phyloP scores from a whole-genome alignment of 345 rosid species.

The Brassica nigra region DNA sequence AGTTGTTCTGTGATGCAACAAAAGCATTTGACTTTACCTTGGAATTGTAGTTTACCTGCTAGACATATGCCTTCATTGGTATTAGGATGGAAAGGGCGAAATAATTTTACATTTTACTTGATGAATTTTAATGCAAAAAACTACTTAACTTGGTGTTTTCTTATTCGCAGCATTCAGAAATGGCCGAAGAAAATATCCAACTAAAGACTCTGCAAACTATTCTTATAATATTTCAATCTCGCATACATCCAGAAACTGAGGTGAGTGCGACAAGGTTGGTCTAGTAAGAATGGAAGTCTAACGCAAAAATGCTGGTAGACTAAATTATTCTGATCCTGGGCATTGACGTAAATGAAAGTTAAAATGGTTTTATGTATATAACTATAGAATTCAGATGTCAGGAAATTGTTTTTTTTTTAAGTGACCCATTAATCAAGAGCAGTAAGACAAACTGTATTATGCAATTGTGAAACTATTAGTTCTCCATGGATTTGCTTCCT shows the following conservation, averaged over 20 bases:
- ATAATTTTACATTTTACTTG: slow-evolving; percentile 3
- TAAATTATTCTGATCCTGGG: slow-evolving; percentile 22
- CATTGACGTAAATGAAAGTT: slow-evolving; percentile 9
- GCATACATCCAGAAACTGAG: slow-evolving; percentile 87
- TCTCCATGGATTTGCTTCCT: slow-evolving; percentile 12
- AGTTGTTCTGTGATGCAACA: background rate
- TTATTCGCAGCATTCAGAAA: slow-evolving; percentile 85
- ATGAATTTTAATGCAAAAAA: slow-evolving; percentile 17
- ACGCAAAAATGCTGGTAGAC: slow-evolving; percentile 6
- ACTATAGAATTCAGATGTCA: slow-evolving; percentile 16
- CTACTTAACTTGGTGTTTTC: slow-evolving; percentile 32
- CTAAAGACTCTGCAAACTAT: slow-evolving; percentile 93
- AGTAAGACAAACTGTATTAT: slow-evolving; percentile 15
- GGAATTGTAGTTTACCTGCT: background rate
- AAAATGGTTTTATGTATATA: slow-evolving; percentile 16
- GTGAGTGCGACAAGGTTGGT: slow-evolving; percentile 42
- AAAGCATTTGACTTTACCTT: background rate
- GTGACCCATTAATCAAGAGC: slow-evolving; percentile 7
- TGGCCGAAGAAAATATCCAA: slow-evolving; percentile 90
- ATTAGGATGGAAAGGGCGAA: slow-evolving; percentile 6
- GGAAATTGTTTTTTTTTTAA: background rate
- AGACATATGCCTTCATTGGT: background rate
- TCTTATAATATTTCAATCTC: slow-evolving; percentile 90
- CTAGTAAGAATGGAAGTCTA: slow-evolving; percentile 14
- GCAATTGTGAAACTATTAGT: slow-evolving; percentile 5